Evolutionary conservation across 1,284 basidiomycete genomes (phyloP).

Genomic region (Peniophora sp.): DNA sequence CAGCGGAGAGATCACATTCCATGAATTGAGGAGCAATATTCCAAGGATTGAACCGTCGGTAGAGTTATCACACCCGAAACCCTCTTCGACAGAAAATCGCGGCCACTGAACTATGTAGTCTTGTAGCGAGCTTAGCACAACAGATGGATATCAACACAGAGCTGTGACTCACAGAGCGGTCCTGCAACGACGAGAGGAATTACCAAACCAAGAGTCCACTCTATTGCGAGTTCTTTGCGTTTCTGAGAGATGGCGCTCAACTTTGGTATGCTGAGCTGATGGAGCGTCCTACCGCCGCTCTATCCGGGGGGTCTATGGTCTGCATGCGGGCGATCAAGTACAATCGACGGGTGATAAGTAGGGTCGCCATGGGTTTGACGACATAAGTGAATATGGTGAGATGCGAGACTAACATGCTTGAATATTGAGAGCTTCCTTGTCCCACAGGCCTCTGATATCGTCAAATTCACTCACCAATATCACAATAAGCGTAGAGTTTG

Average conservation of each 20-base stretch:
- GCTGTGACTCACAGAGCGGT: neutral
- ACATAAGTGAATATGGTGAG: neutral
- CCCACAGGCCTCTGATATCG: neutral
- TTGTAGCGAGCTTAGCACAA: neutral
- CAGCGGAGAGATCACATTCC: neutral
- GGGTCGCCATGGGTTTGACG: neutral
- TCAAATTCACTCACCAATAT: neutral
- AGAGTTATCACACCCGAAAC: neutral
- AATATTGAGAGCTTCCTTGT: neutral
- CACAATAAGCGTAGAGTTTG: neutral
- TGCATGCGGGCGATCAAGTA: neutral
- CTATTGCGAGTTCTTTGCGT: neutral
- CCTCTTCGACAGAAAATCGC: neutral
- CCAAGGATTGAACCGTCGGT: neutral
- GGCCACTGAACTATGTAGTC: neutral
- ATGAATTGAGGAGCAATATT: neutral
- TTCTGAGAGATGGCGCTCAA: neutral
- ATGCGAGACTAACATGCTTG: neutral
- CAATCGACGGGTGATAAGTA: neutral
- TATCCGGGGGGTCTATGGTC: neutral
- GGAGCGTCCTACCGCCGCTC: neutral
- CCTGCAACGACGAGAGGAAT: neutral
- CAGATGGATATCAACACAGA: neutral
- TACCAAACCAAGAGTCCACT: neutral
- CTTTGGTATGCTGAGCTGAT: neutral